A percentile compares a stretch with the other conserved stretches of the same genome.
Conservation (phyloP, 352 stramenopile species). For the Pythium graminicola region DNA sequence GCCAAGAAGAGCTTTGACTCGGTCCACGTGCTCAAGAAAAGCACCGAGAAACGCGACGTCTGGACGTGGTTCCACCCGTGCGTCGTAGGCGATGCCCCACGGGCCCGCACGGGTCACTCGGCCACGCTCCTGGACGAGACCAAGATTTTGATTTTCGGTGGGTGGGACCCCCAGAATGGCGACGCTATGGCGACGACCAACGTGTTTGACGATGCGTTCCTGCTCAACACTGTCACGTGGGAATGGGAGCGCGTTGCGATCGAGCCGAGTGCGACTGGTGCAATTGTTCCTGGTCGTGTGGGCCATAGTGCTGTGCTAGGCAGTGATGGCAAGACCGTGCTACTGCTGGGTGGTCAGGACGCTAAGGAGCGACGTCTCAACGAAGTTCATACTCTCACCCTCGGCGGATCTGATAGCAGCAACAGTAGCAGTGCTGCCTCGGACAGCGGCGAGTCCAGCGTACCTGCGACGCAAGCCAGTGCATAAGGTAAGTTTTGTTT, state of each 20-base stretch:
- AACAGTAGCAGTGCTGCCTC: background rate
- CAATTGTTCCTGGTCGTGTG: conserved; percentile 48
- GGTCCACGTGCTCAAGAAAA: conserved; percentile 87
- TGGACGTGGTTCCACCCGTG: conserved; percentile 89
- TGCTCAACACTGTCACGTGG: conserved; percentile 89
- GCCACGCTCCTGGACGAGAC: conserved; percentile 80
- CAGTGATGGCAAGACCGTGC: conserved; percentile 50
- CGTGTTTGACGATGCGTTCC: conserved; percentile 87
- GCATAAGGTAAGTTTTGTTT: background rate
- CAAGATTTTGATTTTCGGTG: conserved; percentile 89
- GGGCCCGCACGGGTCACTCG: conserved; percentile 84
- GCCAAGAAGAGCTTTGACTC: conserved; percentile 87
- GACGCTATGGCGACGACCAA: conserved; percentile 25
- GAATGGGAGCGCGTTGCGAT: conserved; percentile 76
- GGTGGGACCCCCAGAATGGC: conserved; percentile 87
- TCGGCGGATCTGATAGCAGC: conserved; percentile 16
- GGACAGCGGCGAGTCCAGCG: conserved; percentile 6
- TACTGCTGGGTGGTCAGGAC: conserved; percentile 87
- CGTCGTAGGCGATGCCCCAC: conserved; percentile 62
- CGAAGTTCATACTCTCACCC: conserved; percentile 61
- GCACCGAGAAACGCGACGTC: conserved; percentile 15
- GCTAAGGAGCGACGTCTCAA: conserved; percentile 69
- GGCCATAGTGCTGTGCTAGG: conserved; percentile 79
- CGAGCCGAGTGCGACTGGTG: conserved; percentile 10
- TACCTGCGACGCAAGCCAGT: conserved; percentile 11